Conservation (phyloP, 2,329 filamentous ascomycete species). For the Cladosporium oxysporum region DNA sequence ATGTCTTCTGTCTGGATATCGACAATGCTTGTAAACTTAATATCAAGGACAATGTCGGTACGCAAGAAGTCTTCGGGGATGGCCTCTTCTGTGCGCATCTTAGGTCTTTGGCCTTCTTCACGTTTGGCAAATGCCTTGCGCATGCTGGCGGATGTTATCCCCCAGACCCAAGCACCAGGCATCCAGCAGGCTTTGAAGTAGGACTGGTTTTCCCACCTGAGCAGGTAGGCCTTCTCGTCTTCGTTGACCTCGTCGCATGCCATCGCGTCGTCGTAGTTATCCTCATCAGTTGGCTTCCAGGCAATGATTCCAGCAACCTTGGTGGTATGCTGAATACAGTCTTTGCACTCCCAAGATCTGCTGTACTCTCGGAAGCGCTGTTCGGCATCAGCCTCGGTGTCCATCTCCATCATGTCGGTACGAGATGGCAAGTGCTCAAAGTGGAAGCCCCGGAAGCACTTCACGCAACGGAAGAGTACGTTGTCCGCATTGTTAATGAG, state of each 20-base stretch:
- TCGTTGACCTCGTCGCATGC: conserved; percentile 62
- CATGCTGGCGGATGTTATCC: conserved; percentile 64
- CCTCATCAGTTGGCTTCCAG: conserved; percentile 72
- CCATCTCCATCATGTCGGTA: conserved; percentile 46
- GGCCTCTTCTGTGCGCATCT: conserved; percentile 72
- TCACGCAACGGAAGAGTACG: conserved; percentile 78
- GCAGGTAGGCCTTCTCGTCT: conserved; percentile 84
- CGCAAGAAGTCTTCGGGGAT: conserved; percentile 84
- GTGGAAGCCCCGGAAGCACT: conserved; percentile 79
- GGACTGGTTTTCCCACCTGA: conserved; percentile 82
- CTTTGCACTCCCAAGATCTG: conserved; percentile 74
- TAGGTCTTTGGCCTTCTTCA: conserved; percentile 62
- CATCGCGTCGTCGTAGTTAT: conserved; percentile 56
- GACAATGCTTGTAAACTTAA: conserved; percentile 65
- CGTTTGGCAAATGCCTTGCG: conserved; percentile 75
- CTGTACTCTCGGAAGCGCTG: conserved; percentile 73
- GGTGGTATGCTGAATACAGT: conserved; percentile 65
- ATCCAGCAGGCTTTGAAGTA: conserved; percentile 86
- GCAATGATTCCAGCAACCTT: conserved; percentile 81
- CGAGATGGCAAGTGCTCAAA: conserved; percentile 73
- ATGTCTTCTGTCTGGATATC: conserved; percentile 64
- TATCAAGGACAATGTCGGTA: conserved; percentile 84
- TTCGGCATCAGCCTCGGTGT: conserved; percentile 54
- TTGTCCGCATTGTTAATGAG: conserved; percentile 75
- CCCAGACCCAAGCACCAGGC: conserved; percentile 85